Evolutionary conservation across 2,329 filamentous ascomycete genomes (phyloP).

Genomic region (Fusarium nisikadoi): DNA sequence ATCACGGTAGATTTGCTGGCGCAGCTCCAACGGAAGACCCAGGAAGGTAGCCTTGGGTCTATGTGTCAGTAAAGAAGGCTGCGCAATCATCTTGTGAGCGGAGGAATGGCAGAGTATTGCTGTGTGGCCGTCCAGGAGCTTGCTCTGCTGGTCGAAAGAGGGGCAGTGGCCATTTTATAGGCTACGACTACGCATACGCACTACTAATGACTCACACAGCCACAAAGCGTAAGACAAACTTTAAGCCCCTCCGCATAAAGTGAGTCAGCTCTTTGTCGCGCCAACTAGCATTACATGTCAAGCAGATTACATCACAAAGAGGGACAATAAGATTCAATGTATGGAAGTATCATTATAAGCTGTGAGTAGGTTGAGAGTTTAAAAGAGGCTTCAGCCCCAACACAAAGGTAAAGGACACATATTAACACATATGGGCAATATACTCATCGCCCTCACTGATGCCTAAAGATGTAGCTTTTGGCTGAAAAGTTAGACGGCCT

Average conservation of each 20-base stretch:
- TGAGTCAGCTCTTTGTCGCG: background rate
- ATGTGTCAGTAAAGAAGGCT: background rate
- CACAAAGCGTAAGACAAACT: background rate
- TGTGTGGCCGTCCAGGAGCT: background rate
- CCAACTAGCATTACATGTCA: background rate
- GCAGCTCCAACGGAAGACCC: background rate
- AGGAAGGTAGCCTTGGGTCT: accelerated
- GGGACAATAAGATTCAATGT: background rate
- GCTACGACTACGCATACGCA: background rate
- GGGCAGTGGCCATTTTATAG: background rate
- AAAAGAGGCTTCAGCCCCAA: too few species aligned
- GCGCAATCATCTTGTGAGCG: background rate
- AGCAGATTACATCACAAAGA: background rate
- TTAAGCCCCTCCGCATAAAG: background rate
- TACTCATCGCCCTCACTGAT: too few species aligned
- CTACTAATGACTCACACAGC: background rate
- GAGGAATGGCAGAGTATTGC: too few species aligned
- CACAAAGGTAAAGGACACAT: too few species aligned
- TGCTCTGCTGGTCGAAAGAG: background rate
- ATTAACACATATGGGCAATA: too few species aligned
- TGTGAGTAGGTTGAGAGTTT: background rate
- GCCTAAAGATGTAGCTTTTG: background rate
- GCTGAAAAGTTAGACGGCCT: background rate
- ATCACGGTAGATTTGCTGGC: background rate
- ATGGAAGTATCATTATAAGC: background rate